Conservation (phyloP, 768 basidiomycete species). For the Suillus fuscotomentosus region DNA sequence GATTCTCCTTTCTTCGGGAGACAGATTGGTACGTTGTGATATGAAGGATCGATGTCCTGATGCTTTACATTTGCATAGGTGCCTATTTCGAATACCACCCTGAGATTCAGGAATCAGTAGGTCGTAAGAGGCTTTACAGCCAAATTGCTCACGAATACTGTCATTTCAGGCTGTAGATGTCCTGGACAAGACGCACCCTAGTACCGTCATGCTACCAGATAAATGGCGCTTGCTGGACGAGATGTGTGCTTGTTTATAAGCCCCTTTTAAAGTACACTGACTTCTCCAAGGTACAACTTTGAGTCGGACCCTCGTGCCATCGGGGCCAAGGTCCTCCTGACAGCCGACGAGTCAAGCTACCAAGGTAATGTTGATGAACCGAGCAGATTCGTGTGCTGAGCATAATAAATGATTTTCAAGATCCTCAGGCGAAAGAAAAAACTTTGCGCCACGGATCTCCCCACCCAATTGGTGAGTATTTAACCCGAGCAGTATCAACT, state of each 20-base stretch:
- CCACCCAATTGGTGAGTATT: conserved; percentile 66
- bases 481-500: conserved; percentile 5
- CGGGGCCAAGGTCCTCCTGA: conserved; percentile 61
- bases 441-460: conserved; percentile 67
- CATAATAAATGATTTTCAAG: conserved; percentile 10
- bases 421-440: conserved; percentile 24
- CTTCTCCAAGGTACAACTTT: conserved; percentile 59
- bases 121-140: conserved; percentile 15
- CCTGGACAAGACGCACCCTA: conserved; percentile 57
- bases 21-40: conserved; percentile 47
- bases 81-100: conserved; percentile 76
- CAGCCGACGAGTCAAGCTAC: conserved; percentile 67
- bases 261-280: conserved; percentile 9
- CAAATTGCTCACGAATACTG: conserved; percentile 12
- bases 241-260: conserved; percentile 42
- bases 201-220: conserved; percentile 51
- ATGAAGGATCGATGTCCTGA: neutral
- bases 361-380: conserved; percentile 36
- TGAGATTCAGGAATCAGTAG: conserved; percentile 59
- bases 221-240: conserved; percentile 57
- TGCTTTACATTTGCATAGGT: conserved; percentile 31
- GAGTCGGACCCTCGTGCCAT: conserved; percentile 64
- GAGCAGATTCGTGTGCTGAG: neutral
- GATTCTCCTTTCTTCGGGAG: conserved; percentile 55
- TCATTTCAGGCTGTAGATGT: conserved; percentile 53